Conservation (phyloP, 805 yeast genomes). For the Priceomyces haplophilus region DNA sequence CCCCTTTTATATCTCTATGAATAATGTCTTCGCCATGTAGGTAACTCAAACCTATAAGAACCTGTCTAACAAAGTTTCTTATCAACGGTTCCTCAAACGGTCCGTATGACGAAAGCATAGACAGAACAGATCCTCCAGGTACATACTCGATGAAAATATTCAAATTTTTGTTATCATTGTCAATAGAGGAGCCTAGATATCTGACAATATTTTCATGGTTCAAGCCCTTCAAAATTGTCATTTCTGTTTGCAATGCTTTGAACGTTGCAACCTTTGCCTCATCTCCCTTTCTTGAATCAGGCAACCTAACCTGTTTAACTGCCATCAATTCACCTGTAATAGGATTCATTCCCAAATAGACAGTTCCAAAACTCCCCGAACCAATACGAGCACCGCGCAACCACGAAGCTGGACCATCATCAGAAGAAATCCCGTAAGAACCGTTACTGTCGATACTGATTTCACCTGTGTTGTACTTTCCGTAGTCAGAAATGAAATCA, state of each 20-base stretch:
- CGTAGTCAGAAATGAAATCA: constrained; percentile 31
- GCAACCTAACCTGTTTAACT: constrained; percentile 85
- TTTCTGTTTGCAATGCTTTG: constrained; percentile 80
- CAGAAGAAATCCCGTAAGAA: constrained; percentile 5
- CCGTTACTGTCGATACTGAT: constrained; percentile 4
- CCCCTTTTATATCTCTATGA: constrained; percentile 87
- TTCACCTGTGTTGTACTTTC: constrained; percentile 6
- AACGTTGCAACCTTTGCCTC: constrained; percentile 50
- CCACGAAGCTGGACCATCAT: constrained; percentile 70
- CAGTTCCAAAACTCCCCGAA: constrained; percentile 92
- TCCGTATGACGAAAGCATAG: constrained; percentile 69
- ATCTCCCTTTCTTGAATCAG: constrained; percentile 35
- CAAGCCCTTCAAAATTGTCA: constrained; percentile 68
- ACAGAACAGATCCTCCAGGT: constrained; percentile 54
- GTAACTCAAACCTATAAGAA: constrained; percentile 69
- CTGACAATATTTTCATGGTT: constrained; percentile 92
- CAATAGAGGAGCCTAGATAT: constrained; percentile 79
- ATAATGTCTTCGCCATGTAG: constrained; percentile 73
- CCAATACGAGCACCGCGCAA: constrained; percentile 91
- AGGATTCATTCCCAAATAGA: constrained; percentile 87
- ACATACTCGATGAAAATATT: constrained; percentile 77
- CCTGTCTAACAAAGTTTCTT: constrained; percentile 70
- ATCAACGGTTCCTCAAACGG: constrained; percentile 78
- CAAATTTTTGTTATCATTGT: constrained; percentile 53
- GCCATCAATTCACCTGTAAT: constrained; percentile 95